Evolutionary conservation across 2,329 filamentous ascomycete species (phyloP), one percentile per base, ranked within the genome.

Genomic region (Neonectria magnoliae): DNA sequence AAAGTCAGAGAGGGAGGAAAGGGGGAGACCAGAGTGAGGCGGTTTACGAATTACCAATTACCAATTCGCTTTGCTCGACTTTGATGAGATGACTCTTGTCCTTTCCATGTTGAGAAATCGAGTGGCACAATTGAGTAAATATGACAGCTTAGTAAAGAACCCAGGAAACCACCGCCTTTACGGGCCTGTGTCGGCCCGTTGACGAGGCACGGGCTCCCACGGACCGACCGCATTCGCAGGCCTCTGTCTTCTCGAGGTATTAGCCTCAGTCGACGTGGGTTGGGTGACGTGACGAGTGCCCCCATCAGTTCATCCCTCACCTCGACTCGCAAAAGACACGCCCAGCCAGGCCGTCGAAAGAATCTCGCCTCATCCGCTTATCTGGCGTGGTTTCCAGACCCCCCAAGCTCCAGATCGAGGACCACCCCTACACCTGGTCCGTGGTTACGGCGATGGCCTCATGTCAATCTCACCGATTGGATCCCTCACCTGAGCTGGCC

Each of bases 221-320:
- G 69, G 69, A 69, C 66, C 71, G 71, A 73, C 68, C 68, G 59
- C 58, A 69, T 70, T 73, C 65, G 69, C 51, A 66, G 57, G 50
- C 48, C 58, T 48, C 25, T 25, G 2, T 25, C 41, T 53, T 62
- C 27, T 5, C 31, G 9, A 38, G 13, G 27, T 50, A 10, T 27
- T 50, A 31, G 47, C 25, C 16, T 50, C 25, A 31, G 25, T n/a
- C 38, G 10, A 42, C 36, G 36, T 38, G n/a, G 22, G 45, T 47
- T 55, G 38, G 36, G 36, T 38, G 36, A 38, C 7, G 31, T 52
- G 57, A 50, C 53, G 47, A 51, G 22, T 54, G 8, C 29, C n/a
- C 38, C 33, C 55, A 54, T 69, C 62, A 55, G 41, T 52, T 66
- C 62, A 60, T 57, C 57, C 62, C 57, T 59, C 55, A 56, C 62